phyloP scores from a whole-genome alignment of 78 protist genomes.

The Pirum gemmata region DNA sequence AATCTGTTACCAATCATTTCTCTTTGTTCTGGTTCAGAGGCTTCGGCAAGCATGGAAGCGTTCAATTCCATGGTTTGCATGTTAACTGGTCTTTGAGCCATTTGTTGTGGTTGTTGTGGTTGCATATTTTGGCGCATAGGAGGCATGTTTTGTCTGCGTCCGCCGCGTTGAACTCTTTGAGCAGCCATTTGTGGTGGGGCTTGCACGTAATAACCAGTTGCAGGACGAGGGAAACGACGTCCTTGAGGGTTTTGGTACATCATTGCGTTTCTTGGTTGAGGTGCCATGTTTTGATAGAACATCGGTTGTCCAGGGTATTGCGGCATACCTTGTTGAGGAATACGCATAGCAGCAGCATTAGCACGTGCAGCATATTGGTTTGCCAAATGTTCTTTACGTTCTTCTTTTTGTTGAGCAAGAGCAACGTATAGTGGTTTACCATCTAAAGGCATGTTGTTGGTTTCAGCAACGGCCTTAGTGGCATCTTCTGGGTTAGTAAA shows the following conservation, averaged over 20 bases:
- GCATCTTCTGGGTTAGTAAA: slow-evolving; percentile 89
- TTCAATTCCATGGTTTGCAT: slow-evolving; percentile 2
- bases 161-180: background rate
- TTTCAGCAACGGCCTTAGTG: slow-evolving; percentile 70
- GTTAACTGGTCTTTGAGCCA: background rate
- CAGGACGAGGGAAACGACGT: background rate
- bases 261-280: background rate
- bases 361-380: slow-evolving; percentile 61
- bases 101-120: background rate
- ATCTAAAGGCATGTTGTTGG: slow-evolving; percentile 52
- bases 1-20: slow-evolving; percentile 73
- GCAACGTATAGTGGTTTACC: slow-evolving; percentile 90
- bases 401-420: slow-evolving; percentile 79
- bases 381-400: slow-evolving; percentile 72
- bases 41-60: slow-evolving; percentile 39
- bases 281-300: background rate
- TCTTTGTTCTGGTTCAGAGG: slow-evolving; percentile 26
- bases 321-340: slow-evolving; percentile 23
- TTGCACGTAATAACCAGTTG: background rate
- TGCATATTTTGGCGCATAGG: background rate
- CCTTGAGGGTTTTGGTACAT: background rate
- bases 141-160: background rate
- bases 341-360: background rate
- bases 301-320: slow-evolving; percentile 20
- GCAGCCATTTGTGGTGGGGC: background rate